Evolutionary conservation across 2,329 filamentous ascomycete genomes (phyloP).

Genomic region (Ophiostoma angusticollis): DNA sequence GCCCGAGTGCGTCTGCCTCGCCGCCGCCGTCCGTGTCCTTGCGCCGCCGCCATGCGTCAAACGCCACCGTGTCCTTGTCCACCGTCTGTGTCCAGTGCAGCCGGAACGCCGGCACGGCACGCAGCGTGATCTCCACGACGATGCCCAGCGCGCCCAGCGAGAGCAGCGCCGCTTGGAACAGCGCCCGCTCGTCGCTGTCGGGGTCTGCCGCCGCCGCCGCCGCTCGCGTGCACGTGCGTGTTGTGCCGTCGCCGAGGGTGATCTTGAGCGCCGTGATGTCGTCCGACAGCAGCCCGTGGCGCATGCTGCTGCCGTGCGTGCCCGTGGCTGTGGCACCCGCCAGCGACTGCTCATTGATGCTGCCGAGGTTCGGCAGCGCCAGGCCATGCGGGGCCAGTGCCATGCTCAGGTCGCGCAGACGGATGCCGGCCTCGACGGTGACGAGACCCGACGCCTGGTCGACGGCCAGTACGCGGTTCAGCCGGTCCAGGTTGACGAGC

Average conservation of each 20-base stretch:
- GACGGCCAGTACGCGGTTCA: conserved; percentile 58
- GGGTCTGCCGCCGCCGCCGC: conserved; percentile 43
- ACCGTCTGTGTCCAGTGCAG: conserved; percentile 78
- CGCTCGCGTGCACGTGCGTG: conserved; percentile 47
- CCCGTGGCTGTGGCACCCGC: conserved; percentile 86
- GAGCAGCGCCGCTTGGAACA: conserved; percentile 80
- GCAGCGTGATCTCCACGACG: conserved; percentile 77
- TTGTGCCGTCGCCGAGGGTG: conserved; percentile 67
- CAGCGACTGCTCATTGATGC: conserved; percentile 88
- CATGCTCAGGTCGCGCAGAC: conserved; percentile 60
- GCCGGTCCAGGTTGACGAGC: conserved; percentile 86
- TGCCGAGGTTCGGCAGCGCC: conserved; percentile 83
- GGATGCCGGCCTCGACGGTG: conserved; percentile 77
- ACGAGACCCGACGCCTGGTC: conserved; percentile 51
- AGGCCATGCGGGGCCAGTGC: conserved; percentile 63
- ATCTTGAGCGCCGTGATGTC: conserved; percentile 63
- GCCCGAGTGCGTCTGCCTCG: conserved; percentile 54
- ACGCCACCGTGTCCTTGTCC: conserved; percentile 52
- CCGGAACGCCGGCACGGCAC: conserved; percentile 68
- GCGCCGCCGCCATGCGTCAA: conserved; percentile 50
- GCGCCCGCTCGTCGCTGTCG: conserved; percentile 49
- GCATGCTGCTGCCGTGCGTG: conserved; percentile 79
- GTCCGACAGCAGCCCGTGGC: conserved; percentile 74
- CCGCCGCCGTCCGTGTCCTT: conserved; percentile 50
- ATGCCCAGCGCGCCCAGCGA: conserved; percentile 85